Percentiles rank a stretch among this genome's conserved stretches.
Conservation (phyloP, 352 stramenopile species). For the Globisporangium polare region DNA sequence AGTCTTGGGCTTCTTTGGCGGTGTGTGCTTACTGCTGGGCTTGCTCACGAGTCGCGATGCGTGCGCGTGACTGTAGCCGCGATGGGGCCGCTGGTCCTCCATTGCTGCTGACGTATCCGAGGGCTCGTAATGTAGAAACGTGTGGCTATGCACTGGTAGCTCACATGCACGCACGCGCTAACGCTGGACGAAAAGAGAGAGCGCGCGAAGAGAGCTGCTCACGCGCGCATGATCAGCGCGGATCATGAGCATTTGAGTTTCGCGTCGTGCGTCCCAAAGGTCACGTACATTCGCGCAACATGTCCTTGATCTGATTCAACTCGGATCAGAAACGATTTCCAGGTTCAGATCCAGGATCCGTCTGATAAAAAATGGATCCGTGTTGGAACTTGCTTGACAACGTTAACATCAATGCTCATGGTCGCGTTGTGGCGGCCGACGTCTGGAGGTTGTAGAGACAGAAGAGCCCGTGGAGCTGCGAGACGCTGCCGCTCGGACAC, state of each 20-base stretch:
- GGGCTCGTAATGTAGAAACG: neutral
- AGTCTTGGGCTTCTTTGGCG: neutral
- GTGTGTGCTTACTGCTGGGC: neutral
- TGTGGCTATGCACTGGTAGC: neutral
- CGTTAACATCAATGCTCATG: too few species aligned
- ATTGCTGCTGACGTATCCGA: neutral
- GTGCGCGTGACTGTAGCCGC: constrained; percentile 9
- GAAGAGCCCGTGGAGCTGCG: constrained; percentile 1
- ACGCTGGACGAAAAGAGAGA: neutral
- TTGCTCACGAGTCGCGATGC: neutral
- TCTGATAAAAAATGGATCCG: neutral
- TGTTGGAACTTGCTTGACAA: neutral
- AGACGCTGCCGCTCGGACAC: neutral
- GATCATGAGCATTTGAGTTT: neutral
- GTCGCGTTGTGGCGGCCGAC: neutral
- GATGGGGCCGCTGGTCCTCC: constrained; percentile 1
- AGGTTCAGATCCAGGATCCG: neutral
- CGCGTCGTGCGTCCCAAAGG: neutral
- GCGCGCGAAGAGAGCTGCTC: neutral
- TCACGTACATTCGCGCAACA: constrained; percentile 5
- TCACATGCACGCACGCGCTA: neutral
- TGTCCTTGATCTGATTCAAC: neutral
- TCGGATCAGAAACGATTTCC: neutral
- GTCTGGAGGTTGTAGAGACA: neutral
- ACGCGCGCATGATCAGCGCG: neutral